Percentiles rank a stretch among this genome's conserved stretches.
Conservation (phyloP, 1,139 yeast genomes). For the Taiozyma sp. region DNA sequence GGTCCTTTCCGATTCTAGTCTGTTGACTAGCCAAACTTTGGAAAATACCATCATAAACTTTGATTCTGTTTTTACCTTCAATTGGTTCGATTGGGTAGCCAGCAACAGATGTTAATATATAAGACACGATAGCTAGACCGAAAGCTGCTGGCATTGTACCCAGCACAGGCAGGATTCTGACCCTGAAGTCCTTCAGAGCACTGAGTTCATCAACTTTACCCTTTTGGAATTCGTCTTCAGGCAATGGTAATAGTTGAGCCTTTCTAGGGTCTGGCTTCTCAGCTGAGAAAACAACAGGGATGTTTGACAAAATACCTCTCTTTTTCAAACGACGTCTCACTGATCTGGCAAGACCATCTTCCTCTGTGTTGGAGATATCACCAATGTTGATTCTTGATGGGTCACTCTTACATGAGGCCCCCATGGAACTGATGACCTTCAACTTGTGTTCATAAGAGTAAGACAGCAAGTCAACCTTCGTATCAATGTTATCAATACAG, state of each 20-base stretch:
- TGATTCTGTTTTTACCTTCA: conserved; percentile 86
- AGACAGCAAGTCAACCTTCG: conserved; percentile 82
- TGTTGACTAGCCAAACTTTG: conserved; percentile 87
- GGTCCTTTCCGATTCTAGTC: conserved; percentile 66
- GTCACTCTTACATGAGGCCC: conserved; percentile 91
- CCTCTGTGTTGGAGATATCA: conserved; percentile 75
- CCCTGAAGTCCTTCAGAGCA: conserved; percentile 85
- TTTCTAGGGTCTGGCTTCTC: conserved; percentile 96
- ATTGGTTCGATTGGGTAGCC: conserved; percentile 87
- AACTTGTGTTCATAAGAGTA: conserved; percentile 58
- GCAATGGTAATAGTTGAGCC: conserved; percentile 78
- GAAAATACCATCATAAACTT: conserved; percentile 74
- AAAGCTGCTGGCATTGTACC: conserved; percentile 97
- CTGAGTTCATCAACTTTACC: conserved; percentile 87
- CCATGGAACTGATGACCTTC: conserved; percentile 82
- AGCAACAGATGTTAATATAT: conserved; percentile 69
- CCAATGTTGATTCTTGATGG: conserved; percentile 78
- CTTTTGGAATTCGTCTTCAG: conserved; percentile 69
- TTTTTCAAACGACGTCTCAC: conserved; percentile 80
- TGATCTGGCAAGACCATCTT: conserved; percentile 87
- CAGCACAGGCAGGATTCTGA: conserved; percentile 86
- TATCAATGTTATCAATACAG: conserved; percentile 93
- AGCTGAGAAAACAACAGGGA: conserved; percentile 86
- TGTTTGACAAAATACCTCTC: conserved; percentile 67
- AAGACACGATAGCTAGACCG: conserved; percentile 85